These are phyloP conservation scores for Trametes versicolor DNA, from an alignment of 1,284 basidiomycete genomes.

Conservation along the genomic window DNA sequence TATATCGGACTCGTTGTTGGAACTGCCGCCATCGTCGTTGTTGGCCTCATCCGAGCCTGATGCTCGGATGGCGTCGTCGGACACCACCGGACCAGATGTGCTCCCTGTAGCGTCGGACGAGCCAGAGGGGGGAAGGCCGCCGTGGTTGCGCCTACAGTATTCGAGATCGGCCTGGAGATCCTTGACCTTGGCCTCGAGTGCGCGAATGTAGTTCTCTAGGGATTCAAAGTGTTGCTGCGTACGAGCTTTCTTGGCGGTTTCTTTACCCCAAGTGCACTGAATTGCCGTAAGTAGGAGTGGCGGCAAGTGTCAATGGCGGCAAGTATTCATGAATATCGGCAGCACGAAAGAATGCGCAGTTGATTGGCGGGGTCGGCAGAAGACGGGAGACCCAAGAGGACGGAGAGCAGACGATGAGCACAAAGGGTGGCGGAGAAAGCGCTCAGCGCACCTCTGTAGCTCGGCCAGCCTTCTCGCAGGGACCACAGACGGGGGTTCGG, in stretches of 20 bases:
- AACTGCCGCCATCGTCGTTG: slow-evolving; percentile 33
- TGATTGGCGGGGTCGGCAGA: slow-evolving; percentile 1
- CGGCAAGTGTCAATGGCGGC: too few species aligned
- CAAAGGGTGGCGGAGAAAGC: background rate
- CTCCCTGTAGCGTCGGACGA: slow-evolving; percentile 16
- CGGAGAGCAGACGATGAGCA: background rate
- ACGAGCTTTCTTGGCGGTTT: slow-evolving; percentile 57
- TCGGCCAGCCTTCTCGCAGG: slow-evolving; percentile 54
- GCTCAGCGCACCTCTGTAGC: slow-evolving; percentile 51
- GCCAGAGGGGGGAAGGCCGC: slow-evolving; percentile 27
- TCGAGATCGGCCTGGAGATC: slow-evolving; percentile 58
- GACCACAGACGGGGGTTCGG: slow-evolving; percentile 55
- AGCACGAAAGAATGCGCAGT: background rate
- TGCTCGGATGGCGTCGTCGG: slow-evolving; percentile 8
- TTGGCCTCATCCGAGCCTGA: slow-evolving; percentile 25
- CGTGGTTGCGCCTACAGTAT: slow-evolving; percentile 50
- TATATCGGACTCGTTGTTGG: slow-evolving; percentile 45
- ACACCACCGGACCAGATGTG: background rate
- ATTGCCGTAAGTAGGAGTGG: background rate
- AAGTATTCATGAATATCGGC: background rate
- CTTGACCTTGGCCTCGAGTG: slow-evolving; percentile 55
- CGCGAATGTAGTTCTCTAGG: slow-evolving; percentile 56
- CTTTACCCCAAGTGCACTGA: slow-evolving; percentile 65
- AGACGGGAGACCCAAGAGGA: background rate
- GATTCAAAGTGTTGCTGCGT: slow-evolving; percentile 65